Evolutionary conservation across 345 rosid genomes (phyloP).

Genomic region (Corchorus olitorius): DNA sequence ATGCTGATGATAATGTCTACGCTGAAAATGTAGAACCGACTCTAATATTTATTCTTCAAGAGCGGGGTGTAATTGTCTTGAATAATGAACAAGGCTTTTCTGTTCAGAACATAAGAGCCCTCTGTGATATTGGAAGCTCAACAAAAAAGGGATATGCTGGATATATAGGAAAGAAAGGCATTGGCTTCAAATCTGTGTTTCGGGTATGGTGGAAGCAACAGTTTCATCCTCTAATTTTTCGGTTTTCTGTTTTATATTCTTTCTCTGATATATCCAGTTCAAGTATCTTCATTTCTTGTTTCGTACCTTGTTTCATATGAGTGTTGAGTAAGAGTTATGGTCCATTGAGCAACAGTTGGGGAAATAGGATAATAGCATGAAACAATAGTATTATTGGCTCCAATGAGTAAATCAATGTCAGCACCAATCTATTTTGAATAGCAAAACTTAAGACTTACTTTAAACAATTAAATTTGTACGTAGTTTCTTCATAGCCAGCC

Average conservation of each 20-base stretch:
- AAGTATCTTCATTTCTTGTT: neutral
- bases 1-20: constrained; percentile 95
- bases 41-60: constrained; percentile 78
- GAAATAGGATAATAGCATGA: neutral
- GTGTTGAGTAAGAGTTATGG: neutral
- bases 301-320: neutral
- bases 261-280: neutral
- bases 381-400: constrained; percentile 3
- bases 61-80: constrained; percentile 64
- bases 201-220: constrained; percentile 57
- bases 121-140: constrained; percentile 94
- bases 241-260: constrained; percentile 19
- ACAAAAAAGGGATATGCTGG: constrained; percentile 89
- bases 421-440: neutral
- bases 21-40: constrained; percentile 76
- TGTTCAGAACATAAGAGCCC: constrained; percentile 83
- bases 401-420: neutral
- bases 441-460: neutral
- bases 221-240: constrained; percentile 14
- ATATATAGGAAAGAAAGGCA: constrained; percentile 94
- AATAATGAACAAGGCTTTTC: constrained; percentile 91
- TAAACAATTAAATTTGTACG: neutral
- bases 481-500: neutral
- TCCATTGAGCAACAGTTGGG: neutral
- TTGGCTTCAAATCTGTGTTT: constrained; percentile 97